A percentile compares a stretch with the other conserved stretches of the same genome.
Conservation (phyloP, 768 basidiomycete species). For the Rhizopogon vulgaris region DNA sequence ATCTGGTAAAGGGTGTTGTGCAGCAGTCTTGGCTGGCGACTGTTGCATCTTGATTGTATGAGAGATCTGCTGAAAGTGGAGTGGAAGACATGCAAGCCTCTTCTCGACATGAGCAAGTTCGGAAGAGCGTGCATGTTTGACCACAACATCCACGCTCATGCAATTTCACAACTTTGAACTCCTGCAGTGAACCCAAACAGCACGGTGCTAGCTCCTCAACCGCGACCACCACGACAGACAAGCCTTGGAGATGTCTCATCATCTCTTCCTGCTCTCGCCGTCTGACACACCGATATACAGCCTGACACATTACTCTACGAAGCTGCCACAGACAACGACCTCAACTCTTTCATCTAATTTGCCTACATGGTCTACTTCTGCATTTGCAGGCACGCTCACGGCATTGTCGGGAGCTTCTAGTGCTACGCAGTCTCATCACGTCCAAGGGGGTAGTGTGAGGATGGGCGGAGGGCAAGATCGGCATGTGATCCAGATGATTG, state of each 20-base stretch:
- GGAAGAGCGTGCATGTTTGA: constrained; percentile 3
- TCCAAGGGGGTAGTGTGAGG: constrained; percentile 54
- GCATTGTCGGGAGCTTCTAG: constrained; percentile 82
- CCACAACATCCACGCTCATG: background rate
- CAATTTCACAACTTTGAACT: background rate
- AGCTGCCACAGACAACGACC: constrained; percentile 50
- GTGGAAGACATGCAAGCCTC: background rate
- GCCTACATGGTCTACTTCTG: constrained; percentile 87
- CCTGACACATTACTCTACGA: constrained; percentile 76
- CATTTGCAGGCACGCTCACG: constrained; percentile 84
- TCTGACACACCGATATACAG: constrained; percentile 84
- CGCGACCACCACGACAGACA: no score
- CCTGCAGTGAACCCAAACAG: no score
- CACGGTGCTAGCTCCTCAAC: background rate
- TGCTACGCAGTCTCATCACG: constrained; percentile 55
- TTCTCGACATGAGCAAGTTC: constrained; percentile 6
- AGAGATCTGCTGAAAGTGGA: background rate
- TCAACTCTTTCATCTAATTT: constrained; percentile 77
- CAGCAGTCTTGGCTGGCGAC: background rate
- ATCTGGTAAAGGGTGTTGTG: background rate
- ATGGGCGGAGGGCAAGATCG: constrained; percentile 81
- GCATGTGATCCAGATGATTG: constrained; percentile 98
- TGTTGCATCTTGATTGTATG: constrained; percentile 1
- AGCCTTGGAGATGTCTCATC: constrained; percentile 62
- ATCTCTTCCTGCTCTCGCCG: constrained; percentile 79